phyloP scores from a whole-genome alignment of 805 yeast species.

The Saccharomycopsis fibuligera region DNA sequence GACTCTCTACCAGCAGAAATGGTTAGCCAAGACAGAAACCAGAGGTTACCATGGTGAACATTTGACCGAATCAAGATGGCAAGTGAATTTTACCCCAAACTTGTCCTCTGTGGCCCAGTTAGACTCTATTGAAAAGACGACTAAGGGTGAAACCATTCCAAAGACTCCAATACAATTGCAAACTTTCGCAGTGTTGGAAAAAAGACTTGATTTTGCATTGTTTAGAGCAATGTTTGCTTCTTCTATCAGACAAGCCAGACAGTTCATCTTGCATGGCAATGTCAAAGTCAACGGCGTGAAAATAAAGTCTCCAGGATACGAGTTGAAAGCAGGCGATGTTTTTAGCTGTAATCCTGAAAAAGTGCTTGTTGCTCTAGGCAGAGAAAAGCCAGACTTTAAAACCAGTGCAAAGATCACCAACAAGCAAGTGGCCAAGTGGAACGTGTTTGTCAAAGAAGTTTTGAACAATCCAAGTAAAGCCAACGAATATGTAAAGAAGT shows the following conservation, averaged over 20 bases:
- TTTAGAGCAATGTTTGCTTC: constrained; percentile 92
- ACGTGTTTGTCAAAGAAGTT: constrained; percentile 54
- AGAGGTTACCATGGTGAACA: constrained; percentile 96
- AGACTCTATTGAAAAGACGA: constrained; percentile 60
- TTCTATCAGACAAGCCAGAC: constrained; percentile 89
- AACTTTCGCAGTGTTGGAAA: constrained; percentile 82
- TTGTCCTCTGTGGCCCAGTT: constrained; percentile 83
- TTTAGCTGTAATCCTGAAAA: constrained; percentile 81
- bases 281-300: constrained; percentile 81
- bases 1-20: constrained; percentile 86
- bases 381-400: constrained; percentile 68
- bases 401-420: constrained; percentile 65
- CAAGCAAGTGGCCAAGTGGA: constrained; percentile 70
- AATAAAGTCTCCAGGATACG: constrained; percentile 73
- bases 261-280: constrained; percentile 71
- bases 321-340: constrained; percentile 77
- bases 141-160: constrained; percentile 39
- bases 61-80: constrained; percentile 78
- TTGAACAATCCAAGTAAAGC: constrained; percentile 36
- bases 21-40: constrained; percentile 85
- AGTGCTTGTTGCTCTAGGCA: constrained; percentile 80
- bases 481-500: constrained; percentile 32
- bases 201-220: constrained; percentile 81
- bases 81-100: constrained; percentile 55
- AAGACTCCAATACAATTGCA: constrained; percentile 83